These are phyloP conservation scores for Huntiella savannae DNA, from an alignment of 2,329 filamentous ascomycete genomes.

Conservation along the genomic window DNA sequence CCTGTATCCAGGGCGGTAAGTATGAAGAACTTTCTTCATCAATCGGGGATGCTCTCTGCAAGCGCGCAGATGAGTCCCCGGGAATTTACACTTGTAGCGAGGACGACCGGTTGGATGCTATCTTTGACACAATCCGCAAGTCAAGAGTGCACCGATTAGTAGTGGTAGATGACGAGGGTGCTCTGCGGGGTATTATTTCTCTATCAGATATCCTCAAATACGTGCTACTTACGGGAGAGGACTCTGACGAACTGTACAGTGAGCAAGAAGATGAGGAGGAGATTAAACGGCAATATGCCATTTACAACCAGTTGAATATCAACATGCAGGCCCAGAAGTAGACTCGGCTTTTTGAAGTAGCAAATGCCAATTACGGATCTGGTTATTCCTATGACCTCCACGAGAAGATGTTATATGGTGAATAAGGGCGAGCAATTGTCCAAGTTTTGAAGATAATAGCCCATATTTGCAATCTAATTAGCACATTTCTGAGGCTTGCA, in stretches of 20 bases:
- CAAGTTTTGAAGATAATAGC: too few species aligned
- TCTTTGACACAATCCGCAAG: constrained; percentile 92
- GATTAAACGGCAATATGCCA: constrained; percentile 8
- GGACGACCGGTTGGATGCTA: constrained; percentile 79
- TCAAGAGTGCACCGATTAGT: constrained; percentile 85
- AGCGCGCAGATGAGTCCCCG: constrained; percentile 74
- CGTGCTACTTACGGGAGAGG: constrained; percentile 64
- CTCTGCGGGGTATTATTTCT: constrained; percentile 74
- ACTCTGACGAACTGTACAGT: constrained; percentile 21
- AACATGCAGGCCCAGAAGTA: constrained; percentile 10
- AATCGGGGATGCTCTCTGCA: constrained; percentile 76
- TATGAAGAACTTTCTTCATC: constrained; percentile 79
- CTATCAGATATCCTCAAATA: constrained; percentile 94
- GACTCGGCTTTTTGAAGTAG: too few species aligned
- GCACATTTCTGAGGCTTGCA: too few species aligned
- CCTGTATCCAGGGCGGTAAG: constrained; percentile 77
- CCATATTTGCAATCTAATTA: too few species aligned
- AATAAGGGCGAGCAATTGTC: too few species aligned
- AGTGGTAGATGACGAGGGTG: constrained; percentile 76
- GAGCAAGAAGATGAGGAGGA: constrained; percentile 12
- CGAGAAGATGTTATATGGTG: too few species aligned
- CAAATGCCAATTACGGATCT: too few species aligned
- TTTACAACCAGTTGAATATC: constrained; percentile 2
- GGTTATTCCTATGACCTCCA: too few species aligned
- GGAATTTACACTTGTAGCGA: constrained; percentile 93